These are phyloP conservation scores for Blastobotrys terrestris DNA, from an alignment of 805 yeast species.

Conservation along the genomic window DNA sequence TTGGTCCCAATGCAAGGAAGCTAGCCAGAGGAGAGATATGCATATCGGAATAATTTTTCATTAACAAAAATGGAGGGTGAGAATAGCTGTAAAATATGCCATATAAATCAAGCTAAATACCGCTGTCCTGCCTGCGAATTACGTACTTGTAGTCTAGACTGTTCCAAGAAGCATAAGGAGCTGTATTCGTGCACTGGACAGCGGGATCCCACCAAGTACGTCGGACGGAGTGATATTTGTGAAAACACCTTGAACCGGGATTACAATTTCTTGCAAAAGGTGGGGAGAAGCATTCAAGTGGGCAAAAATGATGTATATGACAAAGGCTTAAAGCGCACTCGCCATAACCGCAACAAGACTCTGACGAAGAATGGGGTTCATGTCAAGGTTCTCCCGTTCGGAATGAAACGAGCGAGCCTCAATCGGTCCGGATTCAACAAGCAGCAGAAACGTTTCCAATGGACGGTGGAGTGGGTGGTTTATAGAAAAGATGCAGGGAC, in stretches of 20 bases:
- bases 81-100: slow-evolving; percentile 43
- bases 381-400: slow-evolving; percentile 57
- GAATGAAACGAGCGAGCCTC: slow-evolving; percentile 60
- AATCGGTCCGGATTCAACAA: slow-evolving; percentile 72
- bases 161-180: slow-evolving; percentile 66
- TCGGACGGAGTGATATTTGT: slow-evolving; percentile 42
- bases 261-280: slow-evolving; percentile 60
- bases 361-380: slow-evolving; percentile 54
- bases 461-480: slow-evolving; percentile 77
- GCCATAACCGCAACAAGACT: background rate
- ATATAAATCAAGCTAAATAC: slow-evolving; percentile 45
- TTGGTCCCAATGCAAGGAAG: background rate
- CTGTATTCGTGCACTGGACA: slow-evolving; percentile 60
- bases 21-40: background rate
- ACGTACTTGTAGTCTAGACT: slow-evolving; percentile 62
- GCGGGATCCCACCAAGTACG: slow-evolving; percentile 54
- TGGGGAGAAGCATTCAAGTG: slow-evolving; percentile 56
- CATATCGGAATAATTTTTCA: background rate
- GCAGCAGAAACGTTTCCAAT: slow-evolving; percentile 50
- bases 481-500: background rate
- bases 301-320: slow-evolving; percentile 43
- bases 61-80: background rate
- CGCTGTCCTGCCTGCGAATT: slow-evolving; percentile 73
- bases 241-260: slow-evolving; percentile 65
- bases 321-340: slow-evolving; percentile 12